Base-by-base conservation (phyloP, 768 basidiomycete species). In the Fibroporia radiculosa region DNA sequence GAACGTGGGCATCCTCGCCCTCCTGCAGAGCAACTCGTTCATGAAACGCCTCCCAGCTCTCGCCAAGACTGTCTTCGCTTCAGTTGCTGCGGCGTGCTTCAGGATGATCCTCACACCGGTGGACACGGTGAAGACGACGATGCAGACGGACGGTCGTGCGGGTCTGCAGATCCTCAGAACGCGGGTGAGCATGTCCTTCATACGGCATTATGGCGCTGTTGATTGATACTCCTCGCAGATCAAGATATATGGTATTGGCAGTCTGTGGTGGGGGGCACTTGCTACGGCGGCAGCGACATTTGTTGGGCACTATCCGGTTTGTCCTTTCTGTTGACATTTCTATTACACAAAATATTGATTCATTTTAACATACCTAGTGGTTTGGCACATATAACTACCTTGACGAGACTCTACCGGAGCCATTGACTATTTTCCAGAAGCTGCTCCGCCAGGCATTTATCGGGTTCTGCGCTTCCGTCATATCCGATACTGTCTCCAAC, bases 231-330 rank as follows among this genome's bases (percentile, higher is more conserved):
- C 22, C 25, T 35, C 42, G 10, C 56, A 86, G 83, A 71, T 91
- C 53, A 80, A 74, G 57, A 73, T 62, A 48, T 83, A 90, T 53
- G 93, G 93, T 8, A 62, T 95, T 14, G 74, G 74, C 24, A 75
- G 82, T 13, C 59, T 96, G 19, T 96, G 89, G 88, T 93, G 88
- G 51, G 93, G 93, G 12, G 92, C 93, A 0, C 48, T 92, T 22
- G 95, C 92, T 0, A 96, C 92, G 2, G 91, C 90, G 1, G 91
- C 82, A 4, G 93, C 93, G 2, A 95, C 92, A 0, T 93, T 96
- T 51, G 92, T 92, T 10, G 93, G 93, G 0, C 77, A 92, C 63
- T 96, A 88, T 52, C 90, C 90, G 1, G 84, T 84, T 56, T 11
- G 74, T 65, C 10, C 39, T 22, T n/a, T 48, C 33, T 27, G 27